Conservation (phyloP, 2,329 filamentous ascomycete genomes). For the Dactylellina leptospora region DNA sequence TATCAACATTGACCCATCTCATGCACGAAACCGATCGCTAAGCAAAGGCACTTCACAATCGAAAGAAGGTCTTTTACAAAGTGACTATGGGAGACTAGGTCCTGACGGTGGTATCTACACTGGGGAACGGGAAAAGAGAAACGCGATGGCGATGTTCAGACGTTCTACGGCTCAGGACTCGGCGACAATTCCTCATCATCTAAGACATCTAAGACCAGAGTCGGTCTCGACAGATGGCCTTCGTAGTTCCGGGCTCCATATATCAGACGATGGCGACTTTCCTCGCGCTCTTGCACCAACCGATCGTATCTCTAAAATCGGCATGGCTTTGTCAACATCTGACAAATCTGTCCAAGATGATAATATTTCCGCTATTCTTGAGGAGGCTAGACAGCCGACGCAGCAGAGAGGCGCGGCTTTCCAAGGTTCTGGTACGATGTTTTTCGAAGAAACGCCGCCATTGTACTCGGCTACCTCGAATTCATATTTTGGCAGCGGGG, state of each 20-base stretch:
- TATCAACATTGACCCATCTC: constrained; percentile 44
- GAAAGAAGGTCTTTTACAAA: constrained; percentile 42
- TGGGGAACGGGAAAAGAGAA: constrained; percentile 39
- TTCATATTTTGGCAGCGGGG: constrained; percentile 25
- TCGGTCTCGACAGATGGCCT: constrained; percentile 46
- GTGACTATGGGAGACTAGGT: constrained; percentile 30
- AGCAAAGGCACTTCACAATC: constrained; percentile 52
- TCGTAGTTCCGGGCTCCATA: constrained; percentile 19
- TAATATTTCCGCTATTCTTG: constrained; percentile 38
- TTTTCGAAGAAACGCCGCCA: constrained; percentile 50
- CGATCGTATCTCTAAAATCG: constrained; percentile 50
- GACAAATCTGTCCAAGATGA: constrained; percentile 51
- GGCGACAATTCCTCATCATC: constrained; percentile 44
- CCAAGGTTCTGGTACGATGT: constrained; percentile 31
- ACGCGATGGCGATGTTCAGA: constrained; percentile 43
- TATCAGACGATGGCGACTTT: constrained; percentile 36
- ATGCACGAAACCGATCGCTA: constrained; percentile 36
- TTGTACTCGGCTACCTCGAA: constrained; percentile 29
- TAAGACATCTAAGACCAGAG: constrained; percentile 44
- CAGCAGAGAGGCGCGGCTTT: constrained; percentile 7
- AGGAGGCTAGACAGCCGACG: constrained; percentile 13
- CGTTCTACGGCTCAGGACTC: constrained; percentile 49
- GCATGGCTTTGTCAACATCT: constrained; percentile 49
- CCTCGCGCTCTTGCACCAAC: background rate
- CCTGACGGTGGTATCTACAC: constrained; percentile 12